These are phyloP conservation scores for Multifurca ochricompacta DNA, from an alignment of 768 basidiomycete genomes.

Conservation along the genomic window DNA sequence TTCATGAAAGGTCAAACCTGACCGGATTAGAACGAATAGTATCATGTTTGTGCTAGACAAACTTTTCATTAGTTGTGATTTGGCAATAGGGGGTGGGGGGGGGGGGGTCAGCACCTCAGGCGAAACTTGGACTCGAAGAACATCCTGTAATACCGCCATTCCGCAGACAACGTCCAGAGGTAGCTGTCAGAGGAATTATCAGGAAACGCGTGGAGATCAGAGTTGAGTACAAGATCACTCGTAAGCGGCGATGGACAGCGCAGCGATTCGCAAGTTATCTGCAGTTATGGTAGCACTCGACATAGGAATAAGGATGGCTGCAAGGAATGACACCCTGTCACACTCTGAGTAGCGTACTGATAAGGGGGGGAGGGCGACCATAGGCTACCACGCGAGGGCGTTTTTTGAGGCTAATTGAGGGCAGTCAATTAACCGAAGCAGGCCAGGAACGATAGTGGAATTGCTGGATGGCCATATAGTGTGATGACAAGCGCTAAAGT, in stretches of 20 bases:
- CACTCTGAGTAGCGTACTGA: background rate
- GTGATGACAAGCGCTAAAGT: too few species aligned
- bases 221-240: background rate
- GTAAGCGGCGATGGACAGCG: constrained; percentile 6
- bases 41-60: background rate
- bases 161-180: constrained; percentile 8
- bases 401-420: too few species aligned
- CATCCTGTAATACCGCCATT: constrained; percentile 13
- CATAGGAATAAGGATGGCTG: background rate
- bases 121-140: background rate
- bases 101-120: background rate
- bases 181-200: background rate
- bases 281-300: background rate
- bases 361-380: too few species aligned
- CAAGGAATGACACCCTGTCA: background rate
- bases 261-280: constrained; percentile 1
- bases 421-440: too few species aligned
- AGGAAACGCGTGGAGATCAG: too few species aligned
- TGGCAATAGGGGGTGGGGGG: background rate
- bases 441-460: too few species aligned
- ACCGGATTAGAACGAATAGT: constrained; percentile 11
- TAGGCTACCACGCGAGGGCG: too few species aligned
- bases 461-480: too few species aligned
- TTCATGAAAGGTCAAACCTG: background rate
- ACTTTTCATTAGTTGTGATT: background rate